Evolutionary conservation across 345 rosid genomes (phyloP).

Genomic region (Pseudoturritis turrita): DNA sequence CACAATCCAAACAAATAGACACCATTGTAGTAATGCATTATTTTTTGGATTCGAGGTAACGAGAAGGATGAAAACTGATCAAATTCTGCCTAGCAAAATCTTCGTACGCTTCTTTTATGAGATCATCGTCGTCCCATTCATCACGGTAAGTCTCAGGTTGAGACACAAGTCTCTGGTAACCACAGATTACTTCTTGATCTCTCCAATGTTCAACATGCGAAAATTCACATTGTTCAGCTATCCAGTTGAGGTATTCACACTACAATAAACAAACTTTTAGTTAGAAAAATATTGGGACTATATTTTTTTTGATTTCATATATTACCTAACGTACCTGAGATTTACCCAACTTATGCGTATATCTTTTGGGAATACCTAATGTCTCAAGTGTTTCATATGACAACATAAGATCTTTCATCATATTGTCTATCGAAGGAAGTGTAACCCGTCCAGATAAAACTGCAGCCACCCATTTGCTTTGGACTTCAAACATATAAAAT

Average conservation of each 20-base stretch:
- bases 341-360: constrained; percentile 42
- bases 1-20: background rate
- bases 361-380: constrained; percentile 48
- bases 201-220: constrained; percentile 45
- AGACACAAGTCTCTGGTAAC: background rate
- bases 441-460: constrained; percentile 5
- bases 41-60: background rate
- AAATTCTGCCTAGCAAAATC: constrained; percentile 33
- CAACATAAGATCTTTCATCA: constrained; percentile 33
- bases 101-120: constrained; percentile 35
- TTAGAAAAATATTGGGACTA: background rate
- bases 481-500: constrained; percentile 21
- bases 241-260: constrained; percentile 47
- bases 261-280: background rate
- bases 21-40: background rate
- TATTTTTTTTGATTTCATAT: too few species aligned
- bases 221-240: constrained; percentile 24
- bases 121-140: constrained; percentile 51
- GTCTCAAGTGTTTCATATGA: constrained; percentile 48
- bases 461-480: constrained; percentile 23
- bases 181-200: constrained; percentile 23
- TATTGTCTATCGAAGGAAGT: constrained; percentile 1
- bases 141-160: constrained; percentile 45
- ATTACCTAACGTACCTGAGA: background rate
- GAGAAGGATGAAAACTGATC: background rate